Conservation (phyloP, 1,284 basidiomycete genomes). For the Cryptococcus sp. region DNA sequence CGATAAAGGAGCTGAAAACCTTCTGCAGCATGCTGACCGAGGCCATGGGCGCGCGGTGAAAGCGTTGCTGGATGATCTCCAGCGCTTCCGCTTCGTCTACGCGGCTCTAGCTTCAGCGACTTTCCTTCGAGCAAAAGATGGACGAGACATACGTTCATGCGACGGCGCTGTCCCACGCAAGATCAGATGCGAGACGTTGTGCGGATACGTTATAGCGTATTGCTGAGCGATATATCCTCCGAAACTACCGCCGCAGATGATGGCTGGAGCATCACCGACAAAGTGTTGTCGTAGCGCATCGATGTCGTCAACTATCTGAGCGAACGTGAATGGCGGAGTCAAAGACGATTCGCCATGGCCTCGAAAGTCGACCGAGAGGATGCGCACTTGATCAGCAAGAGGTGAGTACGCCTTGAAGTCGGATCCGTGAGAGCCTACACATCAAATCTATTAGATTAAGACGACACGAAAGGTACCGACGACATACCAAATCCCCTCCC, state of each 20-base stretch:
- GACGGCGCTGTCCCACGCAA: slow-evolving; percentile 27
- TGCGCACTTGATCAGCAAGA: slow-evolving; percentile 6
- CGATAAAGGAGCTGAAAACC: slow-evolving; percentile 19
- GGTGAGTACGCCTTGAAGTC: slow-evolving; percentile 21
- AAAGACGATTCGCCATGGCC: slow-evolving; percentile 24
- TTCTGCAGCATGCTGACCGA: slow-evolving; percentile 19
- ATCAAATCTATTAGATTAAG: background rate
- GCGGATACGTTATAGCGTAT: slow-evolving; percentile 24
- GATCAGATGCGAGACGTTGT: slow-evolving; percentile 13
- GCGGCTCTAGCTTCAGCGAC: too few relatives aligned
- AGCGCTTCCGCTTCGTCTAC: slow-evolving; percentile 27
- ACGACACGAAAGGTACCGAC: background rate
- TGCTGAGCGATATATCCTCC: slow-evolving; percentile 26
- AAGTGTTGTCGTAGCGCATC: slow-evolving; percentile 18
- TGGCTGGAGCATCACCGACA: slow-evolving; percentile 1
- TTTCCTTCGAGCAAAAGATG: background rate
- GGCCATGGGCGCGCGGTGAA: slow-evolving; percentile 19
- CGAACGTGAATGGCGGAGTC: slow-evolving; percentile 25
- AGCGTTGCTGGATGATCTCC: slow-evolving; percentile 14
- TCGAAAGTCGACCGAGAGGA: slow-evolving; percentile 23
- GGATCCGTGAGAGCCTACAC: slow-evolving; percentile 22
- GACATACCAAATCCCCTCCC: slow-evolving; percentile 24
- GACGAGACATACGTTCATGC: slow-evolving; percentile 20
- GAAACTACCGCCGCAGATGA: slow-evolving; percentile 28
- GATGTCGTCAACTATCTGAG: slow-evolving; percentile 25